Evolutionary conservation across 179 eudicot genomes (phyloP), one percentile per base, ranked within the genome.

Genomic region (Actinidia polygama): DNA sequence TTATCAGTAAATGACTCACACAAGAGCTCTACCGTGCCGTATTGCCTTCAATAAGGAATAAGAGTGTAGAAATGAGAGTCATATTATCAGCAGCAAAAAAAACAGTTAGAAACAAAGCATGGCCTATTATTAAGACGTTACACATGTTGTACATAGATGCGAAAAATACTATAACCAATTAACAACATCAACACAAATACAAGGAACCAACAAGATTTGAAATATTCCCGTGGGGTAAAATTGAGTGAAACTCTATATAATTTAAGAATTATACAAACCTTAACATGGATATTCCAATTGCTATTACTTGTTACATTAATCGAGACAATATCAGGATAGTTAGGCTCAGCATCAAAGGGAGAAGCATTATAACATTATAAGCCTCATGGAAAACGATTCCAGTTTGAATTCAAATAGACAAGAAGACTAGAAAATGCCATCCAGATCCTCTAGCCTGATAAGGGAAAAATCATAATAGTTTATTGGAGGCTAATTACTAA

Each of bases 331-430:
- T 94, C 94, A 84, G 83, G 89, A 81, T 84, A 88, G 84, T 92
- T 94, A 80, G 92, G 93, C 83, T 88, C 97, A 82, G 82, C 88
- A 79, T 88, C 89, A 78, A 93, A 86, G 50, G 83, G 82, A 72
- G 77, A 75, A 73, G 88, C 83, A 40, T 3, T 40, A 40, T 40
- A 40, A 40, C 44, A 82, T 88, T 85, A 81, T 87, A 79, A 59
- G 96, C 97, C 90, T 96, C 99, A 36, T 79, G 92, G 79, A 96
- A 96, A 67, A 96, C 94, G 80, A 88, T 83, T 82, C 99, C 98
- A 91, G 86, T 78, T 44, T 83, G 74, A 85, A 79, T 70, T 23
- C 21, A 80, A 86, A 53, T 67, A 75, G 24, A 84, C 54, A 44
- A 79, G 47, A 72, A 9, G 19, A 73, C 1, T 62, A 44, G 12